Evolutionary conservation across 768 basidiomycete genomes (phyloP), one percentile per base, ranked within the genome.

Genomic region (Coprinopsis cinerea): DNA sequence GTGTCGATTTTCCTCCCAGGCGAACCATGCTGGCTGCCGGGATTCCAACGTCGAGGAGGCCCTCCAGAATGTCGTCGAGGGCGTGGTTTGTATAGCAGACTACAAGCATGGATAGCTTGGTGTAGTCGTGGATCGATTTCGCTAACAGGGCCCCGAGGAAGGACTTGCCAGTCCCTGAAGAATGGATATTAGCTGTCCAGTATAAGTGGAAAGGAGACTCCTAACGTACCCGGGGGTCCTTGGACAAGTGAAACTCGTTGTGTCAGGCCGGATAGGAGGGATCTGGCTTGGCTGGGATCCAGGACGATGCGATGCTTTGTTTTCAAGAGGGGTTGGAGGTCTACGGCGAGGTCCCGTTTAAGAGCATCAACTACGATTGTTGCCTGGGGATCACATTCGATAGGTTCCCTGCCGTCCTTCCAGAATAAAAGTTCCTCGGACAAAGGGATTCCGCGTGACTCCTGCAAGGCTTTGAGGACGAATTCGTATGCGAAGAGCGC

Each of bases 51-150:
- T 72, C 69, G 1, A 86, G 58, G 1, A 88, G 72, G 47, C 81
- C 78, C 20, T 78, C 76, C 3, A 88, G 69, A 48, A 88, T 82
- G 44, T 85, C 79, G 53, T 87, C 85, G 0, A 88, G 73, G 0
- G 85, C 85, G 39, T 88, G 85, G 50, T 88, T 88, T 1, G 85
- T 88, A 53, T 78, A 86, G 54, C 83, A 85, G 15, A 84, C 79
- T 1, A 86, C 82, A 3, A 87, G 74, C 20, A 88, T 84, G 0
- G 60, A 78, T 44, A 71, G 67, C 0, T 56, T 15, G 0, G 76
- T 76, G 47, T 63, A 62, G 13, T 78, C 72, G 42, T 84, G 74
- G 3, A 85, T 61, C 2, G 74, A 65, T 55, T 85, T 86, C 0
- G 82, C 82, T 0, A 86, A 63, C 1, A 86, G 67, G 0, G 82